Conservation (phyloP, 2,329 filamentous ascomycete species). For the Alternaria longipes region DNA sequence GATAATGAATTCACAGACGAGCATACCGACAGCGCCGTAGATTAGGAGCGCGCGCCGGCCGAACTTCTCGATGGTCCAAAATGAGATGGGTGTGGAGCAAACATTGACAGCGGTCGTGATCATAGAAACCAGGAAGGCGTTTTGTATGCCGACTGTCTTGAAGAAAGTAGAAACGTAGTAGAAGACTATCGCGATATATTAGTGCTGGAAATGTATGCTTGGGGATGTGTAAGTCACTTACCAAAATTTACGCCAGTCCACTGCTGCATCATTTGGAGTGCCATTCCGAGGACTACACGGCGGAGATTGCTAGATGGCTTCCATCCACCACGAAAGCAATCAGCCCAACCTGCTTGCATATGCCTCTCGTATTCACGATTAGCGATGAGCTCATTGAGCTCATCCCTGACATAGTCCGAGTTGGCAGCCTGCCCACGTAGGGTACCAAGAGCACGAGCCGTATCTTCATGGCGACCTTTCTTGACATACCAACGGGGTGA, state of each 20-base stretch:
- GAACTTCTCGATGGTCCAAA: constrained; percentile 83
- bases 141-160: constrained; percentile 75
- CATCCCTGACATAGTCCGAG: constrained; percentile 78
- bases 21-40: constrained; percentile 81
- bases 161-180: constrained; percentile 81
- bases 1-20: constrained; percentile 86
- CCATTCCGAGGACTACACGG: constrained; percentile 58
- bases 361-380: constrained; percentile 82
- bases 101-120: constrained; percentile 92
- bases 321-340: constrained; percentile 68
- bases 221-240: constrained; percentile 18
- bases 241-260: constrained; percentile 87
- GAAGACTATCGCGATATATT: constrained; percentile 29
- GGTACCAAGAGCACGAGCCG: constrained; percentile 68
- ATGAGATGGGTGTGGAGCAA: constrained; percentile 83
- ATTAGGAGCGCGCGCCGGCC: constrained; percentile 84
- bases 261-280: constrained; percentile 62
- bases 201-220: not conserved
- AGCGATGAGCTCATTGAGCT: constrained; percentile 85
- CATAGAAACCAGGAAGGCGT: constrained; percentile 84
- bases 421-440: constrained; percentile 78
- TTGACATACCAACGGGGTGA: constrained; percentile 88
- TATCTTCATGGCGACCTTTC: constrained; percentile 73
- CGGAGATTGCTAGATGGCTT: constrained; percentile 62
- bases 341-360: constrained; percentile 71